Evolutionary conservation across 2,329 filamentous ascomycete species (phyloP).

Genomic region (Colletotrichum gigasporum): DNA sequence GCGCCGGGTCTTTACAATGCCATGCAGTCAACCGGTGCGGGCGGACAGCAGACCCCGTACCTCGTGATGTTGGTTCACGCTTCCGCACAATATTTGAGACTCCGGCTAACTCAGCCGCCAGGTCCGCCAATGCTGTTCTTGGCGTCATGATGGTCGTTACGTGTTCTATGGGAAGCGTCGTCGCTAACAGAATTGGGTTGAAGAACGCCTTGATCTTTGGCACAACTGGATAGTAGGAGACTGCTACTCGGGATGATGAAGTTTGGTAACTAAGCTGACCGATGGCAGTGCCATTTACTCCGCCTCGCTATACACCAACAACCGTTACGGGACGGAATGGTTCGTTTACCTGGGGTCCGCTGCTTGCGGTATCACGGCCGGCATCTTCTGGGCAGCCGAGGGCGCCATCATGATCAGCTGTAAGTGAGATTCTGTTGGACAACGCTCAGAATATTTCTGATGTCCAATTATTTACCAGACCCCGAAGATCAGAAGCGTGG

Average conservation of each 20-base stretch:
- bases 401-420: slow-evolving; percentile 38
- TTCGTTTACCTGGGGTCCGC: slow-evolving; percentile 36
- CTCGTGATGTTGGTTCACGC: slow-evolving; percentile 37
- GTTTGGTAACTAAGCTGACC: not conserved
- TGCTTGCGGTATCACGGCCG: slow-evolving; percentile 35
- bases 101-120: not conserved
- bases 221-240: slow-evolving; percentile 13
- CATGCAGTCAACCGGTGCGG: slow-evolving; percentile 42
- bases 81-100: too few species aligned
- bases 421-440: too few species aligned
- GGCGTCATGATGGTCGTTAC: slow-evolving; percentile 18
- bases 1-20: slow-evolving; percentile 42
- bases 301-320: slow-evolving; percentile 47
- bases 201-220: slow-evolving; percentile 19
- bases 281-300: slow-evolving; percentile 38
- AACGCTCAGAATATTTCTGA: too few species aligned
- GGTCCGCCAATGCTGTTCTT: slow-evolving; percentile 11
- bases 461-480: too few species aligned
- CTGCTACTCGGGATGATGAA: too few species aligned
- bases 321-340: slow-evolving; percentile 37
- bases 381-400: slow-evolving; percentile 39
- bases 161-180: slow-evolving; percentile 12
- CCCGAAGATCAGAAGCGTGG: slow-evolving; percentile 12
- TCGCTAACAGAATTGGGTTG: slow-evolving; percentile 4
- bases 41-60: slow-evolving; percentile 40